phyloP scores from a whole-genome alignment of 2,329 filamentous ascomycete genomes.

The Trichoderma harzianum region DNA sequence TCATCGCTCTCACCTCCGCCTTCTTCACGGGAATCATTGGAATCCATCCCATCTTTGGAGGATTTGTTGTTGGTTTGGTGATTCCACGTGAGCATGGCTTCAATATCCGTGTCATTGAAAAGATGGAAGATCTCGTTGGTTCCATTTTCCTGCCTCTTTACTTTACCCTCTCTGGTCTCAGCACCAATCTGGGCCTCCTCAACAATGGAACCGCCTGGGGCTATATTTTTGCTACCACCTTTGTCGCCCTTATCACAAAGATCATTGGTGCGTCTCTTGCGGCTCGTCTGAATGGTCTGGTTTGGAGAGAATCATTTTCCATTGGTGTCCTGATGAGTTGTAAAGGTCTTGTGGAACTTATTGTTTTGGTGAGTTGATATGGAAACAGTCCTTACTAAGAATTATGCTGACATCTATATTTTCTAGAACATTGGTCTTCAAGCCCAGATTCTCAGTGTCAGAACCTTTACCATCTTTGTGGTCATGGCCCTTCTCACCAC shows the following conservation, averaged over 20 bases:
- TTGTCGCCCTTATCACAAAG: slow-evolving; percentile 80
- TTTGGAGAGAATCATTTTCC: slow-evolving; percentile 86
- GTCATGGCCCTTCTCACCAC: slow-evolving; percentile 91
- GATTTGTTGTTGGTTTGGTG: slow-evolving; percentile 84
- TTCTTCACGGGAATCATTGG: slow-evolving; percentile 91
- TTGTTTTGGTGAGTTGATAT: slow-evolving; percentile 68
- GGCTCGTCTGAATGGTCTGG: slow-evolving; percentile 68
- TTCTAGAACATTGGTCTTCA: slow-evolving; percentile 70
- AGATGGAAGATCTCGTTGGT: slow-evolving; percentile 86
- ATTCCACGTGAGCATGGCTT: slow-evolving; percentile 88
- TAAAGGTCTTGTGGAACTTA: slow-evolving; percentile 90
- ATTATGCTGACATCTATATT: not conserved
- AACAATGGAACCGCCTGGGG: slow-evolving; percentile 81
- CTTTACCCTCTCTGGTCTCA: slow-evolving; percentile 87
- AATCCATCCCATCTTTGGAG: slow-evolving; percentile 91
- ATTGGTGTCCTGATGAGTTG: slow-evolving; percentile 95
- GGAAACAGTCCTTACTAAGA: not conserved
- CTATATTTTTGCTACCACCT: slow-evolving; percentile 80
- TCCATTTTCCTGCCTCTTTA: slow-evolving; percentile 86
- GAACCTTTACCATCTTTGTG: slow-evolving; percentile 91
- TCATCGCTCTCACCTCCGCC: slow-evolving; percentile 73
- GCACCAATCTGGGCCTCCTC: slow-evolving; percentile 81
- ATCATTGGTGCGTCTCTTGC: slow-evolving; percentile 78
- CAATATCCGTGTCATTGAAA: slow-evolving; percentile 86
- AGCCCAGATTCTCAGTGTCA: slow-evolving; percentile 72